Evolutionary conservation across 1,139 yeast genomes (phyloP).

Genomic region (Pichia sp.): DNA sequence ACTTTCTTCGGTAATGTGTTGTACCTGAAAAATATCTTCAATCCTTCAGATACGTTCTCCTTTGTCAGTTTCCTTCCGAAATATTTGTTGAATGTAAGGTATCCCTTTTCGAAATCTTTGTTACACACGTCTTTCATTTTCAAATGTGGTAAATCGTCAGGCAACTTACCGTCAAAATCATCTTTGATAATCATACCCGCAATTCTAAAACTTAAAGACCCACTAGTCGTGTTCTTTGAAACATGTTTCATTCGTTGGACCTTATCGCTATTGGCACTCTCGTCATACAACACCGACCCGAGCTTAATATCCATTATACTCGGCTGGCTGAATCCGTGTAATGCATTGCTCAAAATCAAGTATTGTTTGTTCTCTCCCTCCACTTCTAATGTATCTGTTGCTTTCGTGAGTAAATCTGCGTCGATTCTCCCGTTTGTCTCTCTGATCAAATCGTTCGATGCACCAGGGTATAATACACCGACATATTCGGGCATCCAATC

Average conservation of each 20-base stretch:
- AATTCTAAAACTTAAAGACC: conserved; percentile 67
- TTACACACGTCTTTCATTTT: conserved; percentile 26
- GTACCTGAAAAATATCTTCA: conserved; percentile 51
- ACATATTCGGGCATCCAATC: conserved; percentile 55
- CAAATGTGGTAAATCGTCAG: conserved; percentile 16
- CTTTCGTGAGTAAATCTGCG: conserved; percentile 6
- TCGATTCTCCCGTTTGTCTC: conserved; percentile 15
- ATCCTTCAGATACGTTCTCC: conserved; percentile 45
- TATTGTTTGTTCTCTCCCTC: conserved; percentile 31
- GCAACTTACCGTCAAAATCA: conserved; percentile 17
- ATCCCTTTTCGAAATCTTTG: conserved; percentile 32
- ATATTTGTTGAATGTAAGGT: conserved; percentile 56
- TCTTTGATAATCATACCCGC: conserved; percentile 79
- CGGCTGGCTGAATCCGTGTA: conserved; percentile 63
- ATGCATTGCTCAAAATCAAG: conserved; percentile 73
- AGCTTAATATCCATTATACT: conserved; percentile 80
- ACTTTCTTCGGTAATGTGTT: conserved; percentile 34
- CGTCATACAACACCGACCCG: conserved; percentile 71
- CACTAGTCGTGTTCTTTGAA: conserved; percentile 73
- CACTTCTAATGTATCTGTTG: conserved; percentile 15
- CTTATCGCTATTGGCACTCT: conserved; percentile 56
- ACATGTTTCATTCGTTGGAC: conserved; percentile 59
- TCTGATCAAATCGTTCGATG: conserved; percentile 27
- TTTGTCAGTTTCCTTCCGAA: conserved; percentile 64
- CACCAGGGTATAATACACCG: conserved; percentile 45